Evolutionary conservation across 2,329 filamentous ascomycete genomes (phyloP).

Genomic region (Mycosphaerella sp.): DNA sequence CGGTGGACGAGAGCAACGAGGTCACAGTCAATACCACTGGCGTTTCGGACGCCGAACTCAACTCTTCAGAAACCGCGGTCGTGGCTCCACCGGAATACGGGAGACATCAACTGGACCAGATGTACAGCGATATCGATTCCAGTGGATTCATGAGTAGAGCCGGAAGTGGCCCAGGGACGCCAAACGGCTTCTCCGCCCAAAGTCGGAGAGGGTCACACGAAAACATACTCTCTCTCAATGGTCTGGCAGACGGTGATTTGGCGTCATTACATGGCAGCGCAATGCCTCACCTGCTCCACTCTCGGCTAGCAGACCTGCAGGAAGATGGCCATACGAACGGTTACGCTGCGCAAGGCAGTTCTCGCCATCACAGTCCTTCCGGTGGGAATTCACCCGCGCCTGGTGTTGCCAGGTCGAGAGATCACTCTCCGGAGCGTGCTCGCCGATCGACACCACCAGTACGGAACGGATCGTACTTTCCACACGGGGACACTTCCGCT

Average conservation of each 20-base stretch:
- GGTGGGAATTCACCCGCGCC: constrained; percentile 30
- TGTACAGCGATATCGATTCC: constrained; percentile 81
- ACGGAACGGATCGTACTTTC: constrained; percentile 22
- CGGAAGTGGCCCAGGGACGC: constrained; percentile 59
- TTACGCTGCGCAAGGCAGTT: constrained; percentile 24
- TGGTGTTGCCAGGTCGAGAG: constrained; percentile 17
- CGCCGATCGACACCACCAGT: constrained; percentile 11
- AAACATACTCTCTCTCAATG: constrained; percentile 60
- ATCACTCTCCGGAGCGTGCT: constrained; percentile 21
- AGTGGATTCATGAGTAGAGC: constrained; percentile 60
- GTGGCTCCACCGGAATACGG: constrained; percentile 90
- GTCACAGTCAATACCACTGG: constrained; percentile 49
- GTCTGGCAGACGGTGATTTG: constrained; percentile 44
- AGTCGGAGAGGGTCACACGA: constrained; percentile 71
- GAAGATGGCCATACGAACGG: constrained; percentile 31
- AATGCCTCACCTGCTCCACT: constrained; percentile 61
- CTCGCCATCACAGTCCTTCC: constrained; percentile 27
- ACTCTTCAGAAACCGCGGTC: constrained; percentile 50
- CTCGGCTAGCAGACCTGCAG: constrained; percentile 54
- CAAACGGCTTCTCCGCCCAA: constrained; percentile 56
- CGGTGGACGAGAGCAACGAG: constrained; percentile 79
- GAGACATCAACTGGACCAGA: constrained; percentile 78
- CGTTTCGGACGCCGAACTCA: constrained; percentile 38
- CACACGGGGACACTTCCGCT: constrained; percentile 22
- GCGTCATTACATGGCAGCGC: constrained; percentile 37